Conservation (phyloP, 306 rosid genomes). For the Vigna mungo region DNA sequence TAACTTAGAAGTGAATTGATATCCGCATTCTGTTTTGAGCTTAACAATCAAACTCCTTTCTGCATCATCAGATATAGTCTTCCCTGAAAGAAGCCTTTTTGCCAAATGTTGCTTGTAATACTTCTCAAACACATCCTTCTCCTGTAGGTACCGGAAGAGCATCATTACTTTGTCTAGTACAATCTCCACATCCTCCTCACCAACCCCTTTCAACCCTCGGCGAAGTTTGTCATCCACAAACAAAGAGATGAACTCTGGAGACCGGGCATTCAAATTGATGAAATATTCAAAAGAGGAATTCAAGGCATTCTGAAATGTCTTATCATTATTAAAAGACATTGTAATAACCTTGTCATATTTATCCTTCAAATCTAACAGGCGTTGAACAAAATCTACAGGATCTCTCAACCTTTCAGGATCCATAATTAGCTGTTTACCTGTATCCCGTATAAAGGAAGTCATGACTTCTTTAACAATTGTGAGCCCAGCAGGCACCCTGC, state of each 20-base stretch:
- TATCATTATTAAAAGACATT: conserved; percentile 56
- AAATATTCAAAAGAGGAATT: conserved; percentile 66
- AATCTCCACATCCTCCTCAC: conserved; percentile 69
- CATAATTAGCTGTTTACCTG: conserved; percentile 59
- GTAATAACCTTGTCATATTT: conserved; percentile 57
- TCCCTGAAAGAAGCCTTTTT: conserved; percentile 62
- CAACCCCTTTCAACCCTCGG: conserved; percentile 60
- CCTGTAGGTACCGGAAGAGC: conserved; percentile 69
- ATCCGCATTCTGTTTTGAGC: conserved; percentile 71
- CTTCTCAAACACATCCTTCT: conserved; percentile 67
- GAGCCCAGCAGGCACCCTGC: conserved; percentile 57
- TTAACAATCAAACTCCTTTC: conserved; percentile 67
- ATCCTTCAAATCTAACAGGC: conserved; percentile 62
- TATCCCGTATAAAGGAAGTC: conserved; percentile 55
- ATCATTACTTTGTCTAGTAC: conserved; percentile 68
- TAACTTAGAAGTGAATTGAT: conserved; percentile 62
- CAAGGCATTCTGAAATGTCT: conserved; percentile 65
- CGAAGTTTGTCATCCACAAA: conserved; percentile 71
- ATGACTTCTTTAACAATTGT: conserved; percentile 57
- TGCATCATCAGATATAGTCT: conserved; percentile 61
- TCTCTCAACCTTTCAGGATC: conserved; percentile 64
- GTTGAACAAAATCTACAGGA: conserved; percentile 66
- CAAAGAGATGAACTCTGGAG: conserved; percentile 65
- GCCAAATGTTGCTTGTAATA: conserved; percentile 69
- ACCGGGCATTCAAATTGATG: conserved; percentile 67